Conservation (phyloP, 495 filamentous ascomycete species). For the Glarea lozoyensis region DNA sequence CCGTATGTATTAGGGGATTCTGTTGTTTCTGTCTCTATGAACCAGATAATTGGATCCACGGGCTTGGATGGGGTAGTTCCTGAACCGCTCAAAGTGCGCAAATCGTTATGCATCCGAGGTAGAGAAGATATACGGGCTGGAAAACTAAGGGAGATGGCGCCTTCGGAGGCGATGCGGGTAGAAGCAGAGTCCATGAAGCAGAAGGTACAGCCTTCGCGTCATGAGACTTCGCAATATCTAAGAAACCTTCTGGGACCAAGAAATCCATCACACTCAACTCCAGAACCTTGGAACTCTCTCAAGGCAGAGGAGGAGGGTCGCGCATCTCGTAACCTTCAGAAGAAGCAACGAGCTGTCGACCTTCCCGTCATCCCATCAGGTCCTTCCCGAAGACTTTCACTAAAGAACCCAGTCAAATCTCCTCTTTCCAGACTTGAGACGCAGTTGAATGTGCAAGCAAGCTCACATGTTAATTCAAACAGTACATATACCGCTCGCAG, state of each 20-base stretch:
- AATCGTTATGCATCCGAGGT: too few species aligned
- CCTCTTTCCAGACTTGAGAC: slow-evolving; percentile 17
- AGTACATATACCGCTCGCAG: slow-evolving; percentile 25
- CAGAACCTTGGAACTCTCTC: slow-evolving; percentile 23
- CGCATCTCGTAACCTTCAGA: slow-evolving; percentile 37
- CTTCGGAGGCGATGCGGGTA: slow-evolving; percentile 5
- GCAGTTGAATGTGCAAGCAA: slow-evolving; percentile 20
- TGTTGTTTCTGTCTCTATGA: too few species aligned
- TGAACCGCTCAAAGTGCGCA: too few species aligned
- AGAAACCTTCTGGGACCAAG: slow-evolving; percentile 8
- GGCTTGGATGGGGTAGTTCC: too few species aligned
- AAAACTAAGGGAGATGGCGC: too few species aligned
- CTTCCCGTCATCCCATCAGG: slow-evolving; percentile 14
- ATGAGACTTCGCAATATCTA: slow-evolving; percentile 12
- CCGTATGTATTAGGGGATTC: slow-evolving; percentile 17
- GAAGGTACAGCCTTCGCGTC: slow-evolving; percentile 3
- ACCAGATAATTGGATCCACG: too few species aligned
- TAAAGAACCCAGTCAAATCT: slow-evolving; percentile 13
- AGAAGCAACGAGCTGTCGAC: slow-evolving; percentile 15
- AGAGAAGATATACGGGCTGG: too few species aligned
- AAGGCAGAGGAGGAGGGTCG: slow-evolving; percentile 26
- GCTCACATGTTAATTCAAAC: slow-evolving; percentile 27
- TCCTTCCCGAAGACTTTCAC: slow-evolving; percentile 31
- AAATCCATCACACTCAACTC: slow-evolving; percentile 20
- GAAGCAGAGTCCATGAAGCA: slow-evolving; percentile 17